phyloP scores from a whole-genome alignment of 352 stramenopile species.

The Hyaloperonospora brassicae region DNA sequence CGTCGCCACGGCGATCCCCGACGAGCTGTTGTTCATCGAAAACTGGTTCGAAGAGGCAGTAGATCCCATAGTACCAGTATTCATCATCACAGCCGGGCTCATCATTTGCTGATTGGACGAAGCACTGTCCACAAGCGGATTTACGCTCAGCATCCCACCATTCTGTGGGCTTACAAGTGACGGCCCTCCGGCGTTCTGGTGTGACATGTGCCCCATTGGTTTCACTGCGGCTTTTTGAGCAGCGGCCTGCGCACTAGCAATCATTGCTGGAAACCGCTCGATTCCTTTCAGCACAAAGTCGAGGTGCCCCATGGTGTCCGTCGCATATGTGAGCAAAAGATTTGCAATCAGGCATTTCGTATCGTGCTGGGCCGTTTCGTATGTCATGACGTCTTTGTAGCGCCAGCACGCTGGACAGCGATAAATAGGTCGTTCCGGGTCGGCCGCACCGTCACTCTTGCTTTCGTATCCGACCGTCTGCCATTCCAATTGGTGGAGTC shows the following conservation, averaged over 20 bases:
- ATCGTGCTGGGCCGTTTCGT: conserved; percentile 75
- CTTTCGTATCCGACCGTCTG: conserved; percentile 74
- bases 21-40: conserved; percentile 36
- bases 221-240: conserved; percentile 43
- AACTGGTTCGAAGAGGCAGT: conserved; percentile 43
- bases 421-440: conserved; percentile 72
- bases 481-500: conserved; percentile 75
- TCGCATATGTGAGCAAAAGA: conserved; percentile 70
- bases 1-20: conserved; percentile 25
- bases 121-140: conserved; percentile 29
- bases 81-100: conserved; percentile 63
- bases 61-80: conserved; percentile 38
- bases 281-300: conserved; percentile 75
- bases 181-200: conserved; percentile 14
- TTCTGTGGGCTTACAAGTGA: conserved; percentile 48
- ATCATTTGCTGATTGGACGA: conserved; percentile 42
- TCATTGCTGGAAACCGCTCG: conserved; percentile 57
- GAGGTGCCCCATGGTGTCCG: conserved; percentile 66
- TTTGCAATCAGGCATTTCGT: conserved; percentile 81
- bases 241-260: conserved; percentile 40
- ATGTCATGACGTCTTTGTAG: conserved; percentile 83
- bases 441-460: conserved; percentile 56
- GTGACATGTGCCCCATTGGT: conserved; percentile 27
- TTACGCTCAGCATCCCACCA: conserved; percentile 23
- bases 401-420: conserved; percentile 75